These are phyloP conservation scores for Neofusicoccum umdonicola DNA, from an alignment of 2,329 filamentous ascomycete species.

Conservation along the genomic window DNA sequence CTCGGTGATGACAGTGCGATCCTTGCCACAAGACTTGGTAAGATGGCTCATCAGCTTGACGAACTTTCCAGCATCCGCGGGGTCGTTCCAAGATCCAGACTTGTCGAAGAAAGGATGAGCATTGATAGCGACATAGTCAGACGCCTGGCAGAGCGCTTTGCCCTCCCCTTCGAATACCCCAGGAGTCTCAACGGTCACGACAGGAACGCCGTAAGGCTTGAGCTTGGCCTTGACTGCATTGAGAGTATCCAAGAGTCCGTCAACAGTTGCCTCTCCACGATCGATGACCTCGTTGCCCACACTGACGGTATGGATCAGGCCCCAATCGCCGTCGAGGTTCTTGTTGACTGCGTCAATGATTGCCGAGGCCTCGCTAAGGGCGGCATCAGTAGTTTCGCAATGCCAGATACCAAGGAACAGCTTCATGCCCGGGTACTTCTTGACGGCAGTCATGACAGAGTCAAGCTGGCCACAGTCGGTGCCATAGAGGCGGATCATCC, in stretches of 20 bases:
- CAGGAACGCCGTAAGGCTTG: slow-evolving; percentile 65
- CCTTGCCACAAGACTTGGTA: slow-evolving; percentile 53
- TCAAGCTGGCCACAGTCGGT: slow-evolving; percentile 73
- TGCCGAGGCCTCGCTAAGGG: slow-evolving; percentile 54
- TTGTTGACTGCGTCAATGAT: slow-evolving; percentile 57
- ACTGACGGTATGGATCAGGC: slow-evolving; percentile 65
- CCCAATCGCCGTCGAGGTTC: slow-evolving; percentile 59
- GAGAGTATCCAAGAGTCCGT: slow-evolving; percentile 59
- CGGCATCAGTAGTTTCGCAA: slow-evolving; percentile 45
- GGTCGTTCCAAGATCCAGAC: slow-evolving; percentile 38
- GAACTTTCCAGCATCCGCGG: slow-evolving; percentile 62
- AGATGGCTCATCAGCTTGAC: slow-evolving; percentile 55
- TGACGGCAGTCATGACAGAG: slow-evolving; percentile 60
- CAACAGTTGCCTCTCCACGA: slow-evolving; percentile 47
- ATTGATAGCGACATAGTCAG: slow-evolving; percentile 79
- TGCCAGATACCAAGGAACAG: slow-evolving; percentile 71
- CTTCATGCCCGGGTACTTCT: slow-evolving; percentile 57
- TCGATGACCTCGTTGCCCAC: slow-evolving; percentile 79
- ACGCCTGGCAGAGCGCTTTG: slow-evolving; percentile 62
- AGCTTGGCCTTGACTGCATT: slow-evolving; percentile 57
- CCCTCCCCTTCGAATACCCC: slow-evolving; percentile 61
- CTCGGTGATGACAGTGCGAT: slow-evolving; percentile 73
- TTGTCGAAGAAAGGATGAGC: slow-evolving; percentile 79
- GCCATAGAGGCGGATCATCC: slow-evolving; percentile 72
- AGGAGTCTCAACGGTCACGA: slow-evolving; percentile 81